Evolutionary conservation across 129 eudicot species (phyloP).

Genomic region (Kitagawia praeruptora): DNA sequence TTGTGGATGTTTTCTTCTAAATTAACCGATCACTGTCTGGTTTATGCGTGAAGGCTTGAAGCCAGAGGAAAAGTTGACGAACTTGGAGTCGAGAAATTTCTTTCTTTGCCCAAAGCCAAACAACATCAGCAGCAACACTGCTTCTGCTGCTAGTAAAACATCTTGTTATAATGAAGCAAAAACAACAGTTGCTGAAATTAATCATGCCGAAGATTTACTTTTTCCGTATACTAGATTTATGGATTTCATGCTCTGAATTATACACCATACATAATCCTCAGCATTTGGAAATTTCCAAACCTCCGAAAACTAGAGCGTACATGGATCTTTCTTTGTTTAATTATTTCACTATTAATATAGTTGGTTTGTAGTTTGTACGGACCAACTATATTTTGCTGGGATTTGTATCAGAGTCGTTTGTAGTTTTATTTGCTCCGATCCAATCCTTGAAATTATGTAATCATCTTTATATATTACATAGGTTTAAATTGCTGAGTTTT

Average conservation of each 20-base stretch:
- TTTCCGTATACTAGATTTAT: conserved; percentile 16
- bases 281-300: neutral
- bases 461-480: too few relatives aligned
- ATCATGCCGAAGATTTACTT: neutral
- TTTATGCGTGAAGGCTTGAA: conserved; percentile 27
- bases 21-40: neutral
- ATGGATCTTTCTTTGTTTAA: neutral
- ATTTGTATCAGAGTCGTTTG: neutral
- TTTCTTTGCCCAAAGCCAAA: conserved; percentile 29
- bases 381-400: too few relatives aligned
- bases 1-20: neutral
- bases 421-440: neutral
- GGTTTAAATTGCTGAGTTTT: too few relatives aligned
- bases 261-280: neutral
- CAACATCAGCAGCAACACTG: neutral
- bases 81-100: conserved; percentile 44
- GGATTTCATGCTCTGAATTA: conserved; percentile 12
- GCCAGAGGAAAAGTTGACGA: conserved; percentile 29
- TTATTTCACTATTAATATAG: neutral
- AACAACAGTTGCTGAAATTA: neutral
- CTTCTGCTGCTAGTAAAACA: neutral
- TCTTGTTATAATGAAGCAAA: conserved; percentile 3
- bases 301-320: neutral
- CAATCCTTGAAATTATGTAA: too few relatives aligned
- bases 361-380: neutral